phyloP scores from a whole-genome alignment of 2,329 filamentous ascomycete genomes.

The Fusarium xyrophilum region DNA sequence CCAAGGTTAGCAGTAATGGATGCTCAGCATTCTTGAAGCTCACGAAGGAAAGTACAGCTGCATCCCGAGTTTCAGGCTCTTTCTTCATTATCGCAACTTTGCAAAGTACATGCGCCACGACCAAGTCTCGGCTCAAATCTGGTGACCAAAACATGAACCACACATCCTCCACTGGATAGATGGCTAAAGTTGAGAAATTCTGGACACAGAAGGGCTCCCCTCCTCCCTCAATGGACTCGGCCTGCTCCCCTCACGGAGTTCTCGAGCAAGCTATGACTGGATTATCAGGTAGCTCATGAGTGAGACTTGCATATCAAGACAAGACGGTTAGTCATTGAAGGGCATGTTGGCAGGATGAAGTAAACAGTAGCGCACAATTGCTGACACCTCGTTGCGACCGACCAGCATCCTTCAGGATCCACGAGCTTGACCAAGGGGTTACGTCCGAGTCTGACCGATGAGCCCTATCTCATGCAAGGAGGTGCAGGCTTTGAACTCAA shows the following conservation, averaged over 20 bases:
- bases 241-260: fast-evolving
- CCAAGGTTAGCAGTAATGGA: fast-evolving
- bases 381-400: background rate
- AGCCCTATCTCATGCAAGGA: background rate
- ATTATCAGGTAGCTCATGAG: fast-evolving
- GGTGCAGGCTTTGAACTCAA: background rate
- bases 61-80: background rate
- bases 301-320: too few relatives aligned
- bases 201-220: fast-evolving
- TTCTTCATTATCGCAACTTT: background rate
- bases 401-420: background rate
- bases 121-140: background rate
- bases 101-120: too few relatives aligned
- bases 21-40: fast-evolving
- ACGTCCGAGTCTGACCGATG: background rate
- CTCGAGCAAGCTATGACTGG: background rate
- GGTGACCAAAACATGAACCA: fast-evolving
- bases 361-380: too few relatives aligned
- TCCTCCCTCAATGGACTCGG: too few relatives aligned
- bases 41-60: too few relatives aligned
- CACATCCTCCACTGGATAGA: background rate
- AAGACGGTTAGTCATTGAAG: too few relatives aligned
- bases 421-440: background rate
- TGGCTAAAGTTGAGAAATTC: background rate
- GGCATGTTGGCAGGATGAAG: background rate